phyloP scores from a whole-genome alignment of 2,329 filamentous ascomycete genomes.

The Pezizomycotina sp. region DNA sequence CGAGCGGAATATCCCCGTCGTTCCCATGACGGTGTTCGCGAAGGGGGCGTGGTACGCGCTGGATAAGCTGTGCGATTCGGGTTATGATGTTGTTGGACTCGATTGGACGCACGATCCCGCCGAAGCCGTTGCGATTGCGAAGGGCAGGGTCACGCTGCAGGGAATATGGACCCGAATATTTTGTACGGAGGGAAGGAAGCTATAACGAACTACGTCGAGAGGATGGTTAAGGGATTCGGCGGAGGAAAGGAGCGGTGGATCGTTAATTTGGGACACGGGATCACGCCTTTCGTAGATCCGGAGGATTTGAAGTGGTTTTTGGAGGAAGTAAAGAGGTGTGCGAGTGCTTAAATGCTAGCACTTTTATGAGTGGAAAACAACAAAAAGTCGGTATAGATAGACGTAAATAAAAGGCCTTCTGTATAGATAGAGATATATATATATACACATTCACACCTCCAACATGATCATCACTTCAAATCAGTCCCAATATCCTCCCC shows the following conservation, averaged over 20 bases:
- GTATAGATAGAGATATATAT: too few species aligned
- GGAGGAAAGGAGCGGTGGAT: constrained; percentile 87
- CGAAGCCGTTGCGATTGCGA: constrained; percentile 63
- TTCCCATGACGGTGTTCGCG: constrained; percentile 95
- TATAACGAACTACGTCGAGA: constrained; percentile 66
- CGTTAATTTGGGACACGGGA: constrained; percentile 90
- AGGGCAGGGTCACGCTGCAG: constrained; percentile 66
- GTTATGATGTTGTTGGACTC: constrained; percentile 83
- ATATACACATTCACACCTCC: too few species aligned
- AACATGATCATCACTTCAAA: too few species aligned
- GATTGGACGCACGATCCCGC: constrained; percentile 89
- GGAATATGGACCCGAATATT: constrained; percentile 93
- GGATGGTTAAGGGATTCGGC: constrained; percentile 74
- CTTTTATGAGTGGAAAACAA: too few species aligned
- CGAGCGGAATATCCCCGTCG: constrained; percentile 57
- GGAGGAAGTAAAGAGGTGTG: constrained; percentile 66
- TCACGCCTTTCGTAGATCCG: constrained; percentile 87
- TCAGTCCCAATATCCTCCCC: constrained; percentile 37
- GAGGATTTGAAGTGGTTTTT: constrained; percentile 90
- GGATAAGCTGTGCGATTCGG: constrained; percentile 68
- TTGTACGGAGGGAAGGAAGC: constrained; percentile 68
- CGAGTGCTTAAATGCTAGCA: too few species aligned
- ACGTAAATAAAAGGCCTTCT: too few species aligned
- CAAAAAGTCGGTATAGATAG: too few species aligned
- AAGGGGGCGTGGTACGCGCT: constrained; percentile 96